Evolutionary conservation across 768 basidiomycete species (phyloP).

Genomic region (Serendipita sp.): DNA sequence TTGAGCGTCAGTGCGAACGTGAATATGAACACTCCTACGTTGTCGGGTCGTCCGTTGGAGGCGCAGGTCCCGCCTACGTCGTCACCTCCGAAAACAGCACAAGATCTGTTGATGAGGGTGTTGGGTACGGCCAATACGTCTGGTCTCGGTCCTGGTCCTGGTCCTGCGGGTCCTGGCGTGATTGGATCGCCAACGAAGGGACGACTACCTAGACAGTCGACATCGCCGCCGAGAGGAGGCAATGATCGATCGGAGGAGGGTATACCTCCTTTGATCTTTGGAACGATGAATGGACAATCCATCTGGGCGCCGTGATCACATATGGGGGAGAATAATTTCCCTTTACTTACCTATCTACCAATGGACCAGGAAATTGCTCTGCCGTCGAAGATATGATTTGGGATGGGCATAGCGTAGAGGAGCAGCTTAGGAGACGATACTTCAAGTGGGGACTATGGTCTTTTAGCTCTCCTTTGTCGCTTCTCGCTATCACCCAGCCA

Average conservation of each 20-base stretch:
- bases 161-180: too few species aligned
- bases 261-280: slow-evolving; percentile 1
- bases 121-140: background rate
- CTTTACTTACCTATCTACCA: too few species aligned
- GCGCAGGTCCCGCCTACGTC: background rate
- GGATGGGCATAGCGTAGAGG: too few species aligned
- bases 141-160: background rate
- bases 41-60: background rate
- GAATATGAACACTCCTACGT: background rate
- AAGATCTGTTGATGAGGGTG: slow-evolving; percentile 1
- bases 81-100: background rate
- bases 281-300: background rate
- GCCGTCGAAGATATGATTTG: too few species aligned
- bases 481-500: too few species aligned
- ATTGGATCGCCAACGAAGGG: background rate
- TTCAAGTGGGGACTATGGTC: too few species aligned
- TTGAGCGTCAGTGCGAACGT: background rate
- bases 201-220: background rate
- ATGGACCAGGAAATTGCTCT: too few species aligned
- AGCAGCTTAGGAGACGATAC: too few species aligned
- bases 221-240: background rate
- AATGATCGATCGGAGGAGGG: background rate
- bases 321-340: too few species aligned
- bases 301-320: background rate
- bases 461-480: too few species aligned